These are phyloP conservation scores for Aspergillus brasiliensis DNA, from an alignment of 2,329 filamentous ascomycete species.

Conservation along the genomic window DNA sequence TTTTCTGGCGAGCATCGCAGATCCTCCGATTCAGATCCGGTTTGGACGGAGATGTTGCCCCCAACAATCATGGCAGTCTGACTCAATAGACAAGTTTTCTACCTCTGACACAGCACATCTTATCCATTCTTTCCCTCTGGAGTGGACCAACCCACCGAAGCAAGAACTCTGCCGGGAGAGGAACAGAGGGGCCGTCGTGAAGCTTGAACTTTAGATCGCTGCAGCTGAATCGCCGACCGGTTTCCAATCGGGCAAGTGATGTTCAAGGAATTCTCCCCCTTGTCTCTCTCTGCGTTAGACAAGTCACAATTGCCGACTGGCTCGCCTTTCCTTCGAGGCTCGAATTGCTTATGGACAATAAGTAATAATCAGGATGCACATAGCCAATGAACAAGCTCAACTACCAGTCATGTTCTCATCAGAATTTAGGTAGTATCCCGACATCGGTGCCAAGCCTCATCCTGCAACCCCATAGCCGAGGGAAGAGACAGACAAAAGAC, in stretches of 20 bases:
- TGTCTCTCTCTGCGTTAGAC: too few relatives aligned
- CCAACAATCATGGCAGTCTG: not conserved
- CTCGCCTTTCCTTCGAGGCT: too few relatives aligned
- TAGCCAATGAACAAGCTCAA: too few relatives aligned
- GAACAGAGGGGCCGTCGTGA: not conserved
- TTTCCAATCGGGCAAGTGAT: not conserved
- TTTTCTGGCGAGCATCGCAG: not conserved
- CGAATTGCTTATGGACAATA: too few relatives aligned
- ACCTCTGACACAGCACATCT: too few relatives aligned
- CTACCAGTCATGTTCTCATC: not conserved
- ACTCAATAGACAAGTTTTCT: too few relatives aligned
- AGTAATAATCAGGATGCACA: too few relatives aligned
- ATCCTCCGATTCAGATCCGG: not conserved
- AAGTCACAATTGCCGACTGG: too few relatives aligned
- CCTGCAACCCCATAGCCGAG: not conserved
- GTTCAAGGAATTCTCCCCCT: not conserved
- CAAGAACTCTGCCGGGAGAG: not conserved
- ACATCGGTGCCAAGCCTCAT: constrained; percentile 1
- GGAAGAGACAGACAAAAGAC: not conserved
- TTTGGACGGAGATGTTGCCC: not conserved
- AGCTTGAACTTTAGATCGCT: not conserved
- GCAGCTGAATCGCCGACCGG: not conserved
- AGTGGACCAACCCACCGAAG: not conserved
- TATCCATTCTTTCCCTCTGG: too few relatives aligned
- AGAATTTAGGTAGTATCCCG: not conserved